Evolutionary conservation across 306 rosid species (phyloP), one percentile per base, ranked within the genome.

Genomic region (Pachyrhizus erosus): DNA sequence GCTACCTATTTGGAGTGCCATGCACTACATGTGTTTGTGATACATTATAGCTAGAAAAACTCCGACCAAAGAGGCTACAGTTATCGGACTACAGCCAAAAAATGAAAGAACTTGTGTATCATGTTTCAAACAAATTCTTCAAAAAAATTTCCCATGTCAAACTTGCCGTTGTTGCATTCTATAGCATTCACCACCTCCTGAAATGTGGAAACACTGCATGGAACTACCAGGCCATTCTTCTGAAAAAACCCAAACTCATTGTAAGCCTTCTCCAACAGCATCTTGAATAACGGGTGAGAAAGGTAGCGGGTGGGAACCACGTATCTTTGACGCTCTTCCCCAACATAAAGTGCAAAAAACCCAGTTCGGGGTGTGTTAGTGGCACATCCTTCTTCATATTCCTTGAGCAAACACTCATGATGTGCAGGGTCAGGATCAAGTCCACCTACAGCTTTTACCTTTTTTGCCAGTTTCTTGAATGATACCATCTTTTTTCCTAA

Each of bases 251-350:
- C 98, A 73, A 90, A 95, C 84, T 93, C 98, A 23, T 91, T 72
- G 77, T 77, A 82, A 0, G 95, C 85, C 82, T 91, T 95, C 68
- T 95, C 95, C 81, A 93, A 34, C 78, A 93, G 52, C 87, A 95
- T 95, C 96, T 91, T 95, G 87, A 95, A 89, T 24, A 95, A 89
- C 0, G 98, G 98, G 58, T 94, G 98, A 40, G 87, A 78, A 20
- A 94, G 94, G 78, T 76, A 93, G 49, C 87, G 57, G 0, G 95
- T 93, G 1, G 90, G 94, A 58, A 91, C 93, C 79, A 89, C 92
- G 24, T 88, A 91, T 27, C 98, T 84, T 20, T 75, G 88, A 9
- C 84, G 86, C 55, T 95, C 96, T 4, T 93, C 95, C 46, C 98
- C 98, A 1, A 93, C 92, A 61, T 95, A 95, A 48, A 93, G 54